Conservation (phyloP, 331 rosid species). For the Malus hybrid region DNA sequence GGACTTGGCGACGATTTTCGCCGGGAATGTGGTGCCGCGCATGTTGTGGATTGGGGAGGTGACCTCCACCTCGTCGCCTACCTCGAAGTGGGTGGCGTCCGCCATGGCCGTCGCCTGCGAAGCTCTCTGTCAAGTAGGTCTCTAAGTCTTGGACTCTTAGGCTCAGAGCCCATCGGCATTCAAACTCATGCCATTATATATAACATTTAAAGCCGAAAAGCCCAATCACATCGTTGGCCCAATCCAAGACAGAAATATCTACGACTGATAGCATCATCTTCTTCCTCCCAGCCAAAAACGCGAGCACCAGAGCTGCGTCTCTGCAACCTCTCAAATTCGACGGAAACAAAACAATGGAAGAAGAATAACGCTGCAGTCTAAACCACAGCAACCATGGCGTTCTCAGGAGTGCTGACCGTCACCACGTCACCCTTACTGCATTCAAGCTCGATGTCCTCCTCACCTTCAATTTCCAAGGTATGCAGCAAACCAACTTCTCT, state of each 20-base stretch:
- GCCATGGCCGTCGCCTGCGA: neutral
- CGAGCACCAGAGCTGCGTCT: too few species aligned
- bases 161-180: too few species aligned
- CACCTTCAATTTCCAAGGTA: slow-evolving; percentile 21
- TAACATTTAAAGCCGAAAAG: too few species aligned
- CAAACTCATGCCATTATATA: too few species aligned
- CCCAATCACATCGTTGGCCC: neutral
- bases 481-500: slow-evolving; percentile 12
- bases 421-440: slow-evolving; percentile 22
- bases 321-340: neutral
- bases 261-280: neutral
- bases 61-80: slow-evolving; percentile 29
- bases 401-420: slow-evolving; percentile 25
- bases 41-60: slow-evolving; percentile 3
- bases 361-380: neutral
- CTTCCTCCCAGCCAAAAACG: neutral
- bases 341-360: neutral
- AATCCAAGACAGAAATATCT: neutral
- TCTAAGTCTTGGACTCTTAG: too few species aligned
- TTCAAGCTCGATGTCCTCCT: slow-evolving; percentile 2
- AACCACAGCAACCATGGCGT: slow-evolving; percentile 22
- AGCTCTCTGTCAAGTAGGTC: neutral
- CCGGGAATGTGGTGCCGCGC: slow-evolving; percentile 27
- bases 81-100: neutral
- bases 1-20: slow-evolving; percentile 5